Base-by-base conservation (phyloP, 1,139 yeast genomes). In the Hyphopichia burtonii region DNA sequence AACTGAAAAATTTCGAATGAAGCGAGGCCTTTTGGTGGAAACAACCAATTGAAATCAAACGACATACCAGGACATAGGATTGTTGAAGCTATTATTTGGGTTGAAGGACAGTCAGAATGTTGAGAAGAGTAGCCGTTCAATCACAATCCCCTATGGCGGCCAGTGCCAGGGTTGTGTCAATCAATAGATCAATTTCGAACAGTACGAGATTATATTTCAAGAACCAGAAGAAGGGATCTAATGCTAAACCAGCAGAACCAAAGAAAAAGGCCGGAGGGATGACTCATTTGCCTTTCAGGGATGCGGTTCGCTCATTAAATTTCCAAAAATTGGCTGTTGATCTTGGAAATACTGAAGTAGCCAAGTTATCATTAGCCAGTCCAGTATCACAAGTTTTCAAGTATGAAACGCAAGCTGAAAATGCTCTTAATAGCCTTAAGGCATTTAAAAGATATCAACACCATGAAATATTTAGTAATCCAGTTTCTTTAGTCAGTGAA, bases 401-500 rank as follows among this genome's bases (percentile, higher is more conserved):
- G 28, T 72, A 64, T 50, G 48, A 56, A 16, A 36, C 50, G 1
- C 36, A 40, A 3, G 45, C 59, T 9, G 59, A 59, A 44, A 38
- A 48, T 20, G 53, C 54, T 16, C 66, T 80, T 47, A 53, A 53
- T 16, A 51, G 56, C 19, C 58, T 80, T 40, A 86, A 86, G 15
- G 65, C 82, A 0, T 84, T 85, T 60, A 78, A 79, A 52, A 82
- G 78, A 49, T 71, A 69, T 49, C 93, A 85, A 61, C 81, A 74
- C 56, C 78, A 80, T 50, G 93, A 85, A 59, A 54, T 82, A 37
- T 83, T 80, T 55, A 58, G 66, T 25, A 66, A 68, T 28, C 91
- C 90, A 15, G 59, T 81, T 2, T 68, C 87, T 1, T 55, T 85
- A 45, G 68, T 81, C 2, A 76, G 65, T 31, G 49, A 59, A 19